Base-by-base conservation (phyloP, 1,139 yeast species). In the Blastobotrys proliferans region DNA sequence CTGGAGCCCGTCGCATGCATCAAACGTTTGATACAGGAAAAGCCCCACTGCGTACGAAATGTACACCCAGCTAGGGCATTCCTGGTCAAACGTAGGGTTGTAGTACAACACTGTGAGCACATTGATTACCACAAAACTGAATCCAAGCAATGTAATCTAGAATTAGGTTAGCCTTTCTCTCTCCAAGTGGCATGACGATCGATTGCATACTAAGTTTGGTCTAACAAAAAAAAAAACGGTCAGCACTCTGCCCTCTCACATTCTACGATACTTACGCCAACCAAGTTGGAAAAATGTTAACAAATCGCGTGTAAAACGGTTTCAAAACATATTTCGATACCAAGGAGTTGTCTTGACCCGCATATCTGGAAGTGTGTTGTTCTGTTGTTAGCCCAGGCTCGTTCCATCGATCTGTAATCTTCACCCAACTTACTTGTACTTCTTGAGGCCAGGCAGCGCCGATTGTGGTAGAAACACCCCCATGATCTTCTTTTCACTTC, bases 1-100 rank as follows among this genome's bases (percentile, higher is more conserved):
- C 63, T 90, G 97, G 52, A 83, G 77, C 9, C 97, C 97, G 63
- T 90, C 97, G 64, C 95, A 85, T 1, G 97, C 96, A 66, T 90
- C 97, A 62, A 90, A 88, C 0, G 97, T 90, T 61, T 90, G 97
- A 62, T 90, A 90, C 73, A 88, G 69, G 61, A 90, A 88, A 51
- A 90, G 68, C 1, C 95, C 94, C 54, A 84, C 61, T 0, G 94
- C 96, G 61, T 85, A 86, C 41, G 84, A 72, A 54, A 77, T 76
- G 61, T 85, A 87, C 29, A 84, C 76, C 95, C 95, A 87, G 37
- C 76, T 63, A n/a, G 97, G 96, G 20, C 77, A 72, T 14, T 64
- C 60, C 38, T 68, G 59, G 41, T 77, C 68, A 47, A 84, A 72
- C 46, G 73, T 69, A 1, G 96, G 95, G 62, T 87, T 94, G 54